Conservation (phyloP, 345 rosid species). For the Sapria himalayana region DNA sequence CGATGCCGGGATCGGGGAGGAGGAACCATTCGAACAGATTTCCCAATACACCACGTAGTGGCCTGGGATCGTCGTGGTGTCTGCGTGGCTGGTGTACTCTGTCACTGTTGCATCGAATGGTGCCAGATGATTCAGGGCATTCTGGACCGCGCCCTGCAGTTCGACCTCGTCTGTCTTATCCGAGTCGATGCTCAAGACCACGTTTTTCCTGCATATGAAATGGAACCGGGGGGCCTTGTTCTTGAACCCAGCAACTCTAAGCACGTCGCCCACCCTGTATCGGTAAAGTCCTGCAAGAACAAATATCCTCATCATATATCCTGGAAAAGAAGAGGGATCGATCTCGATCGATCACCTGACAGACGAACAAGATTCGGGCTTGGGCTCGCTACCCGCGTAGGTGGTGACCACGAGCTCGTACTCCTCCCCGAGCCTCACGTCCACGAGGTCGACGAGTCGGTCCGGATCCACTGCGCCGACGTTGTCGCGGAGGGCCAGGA, state of each 20-base stretch:
- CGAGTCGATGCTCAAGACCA: slow-evolving; percentile 67
- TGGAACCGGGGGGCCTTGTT: slow-evolving; percentile 86
- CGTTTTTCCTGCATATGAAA: slow-evolving; percentile 90
- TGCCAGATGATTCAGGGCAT: slow-evolving; percentile 54
- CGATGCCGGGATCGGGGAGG: slow-evolving; percentile 79
- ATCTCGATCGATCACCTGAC: too few relatives aligned
- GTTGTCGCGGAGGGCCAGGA: slow-evolving; percentile 62
- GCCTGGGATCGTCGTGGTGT: slow-evolving; percentile 55
- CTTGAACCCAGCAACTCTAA: slow-evolving; percentile 84
- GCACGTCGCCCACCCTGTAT: slow-evolving; percentile 88
- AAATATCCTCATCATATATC: too few relatives aligned
- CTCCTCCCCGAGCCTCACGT: slow-evolving; percentile 83
- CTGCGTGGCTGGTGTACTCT: slow-evolving; percentile 85
- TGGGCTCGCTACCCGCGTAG: slow-evolving; percentile 71
- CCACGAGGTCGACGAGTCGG: slow-evolving; percentile 71
- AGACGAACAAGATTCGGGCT: too few relatives aligned
- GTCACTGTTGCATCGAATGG: slow-evolving; percentile 58
- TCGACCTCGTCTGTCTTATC: slow-evolving; percentile 98
- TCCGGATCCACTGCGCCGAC: slow-evolving; percentile 49
- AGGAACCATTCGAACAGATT: slow-evolving; percentile 34
- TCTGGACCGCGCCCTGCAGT: slow-evolving; percentile 74
- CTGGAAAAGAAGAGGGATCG: too few relatives aligned
- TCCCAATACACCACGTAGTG: slow-evolving; percentile 92
- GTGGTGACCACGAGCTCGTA: slow-evolving; percentile 97
- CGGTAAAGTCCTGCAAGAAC: slow-evolving; percentile 45